Evolutionary conservation across 2,329 filamentous ascomycete genomes (phyloP).

Genomic region (Thermomyces lanuginosus): DNA sequence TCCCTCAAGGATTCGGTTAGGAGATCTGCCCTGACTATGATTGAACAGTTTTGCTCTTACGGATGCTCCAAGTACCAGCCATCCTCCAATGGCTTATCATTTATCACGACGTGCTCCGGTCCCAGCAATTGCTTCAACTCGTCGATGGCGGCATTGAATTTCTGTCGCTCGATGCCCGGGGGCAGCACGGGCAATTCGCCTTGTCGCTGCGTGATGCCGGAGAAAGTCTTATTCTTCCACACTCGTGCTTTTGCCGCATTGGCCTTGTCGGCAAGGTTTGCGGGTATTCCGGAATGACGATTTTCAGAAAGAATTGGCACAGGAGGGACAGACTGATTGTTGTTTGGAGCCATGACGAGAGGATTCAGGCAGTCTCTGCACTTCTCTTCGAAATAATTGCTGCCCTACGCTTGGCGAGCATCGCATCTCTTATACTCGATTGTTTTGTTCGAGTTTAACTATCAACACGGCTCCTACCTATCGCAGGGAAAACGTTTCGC

Average conservation of each 20-base stretch:
- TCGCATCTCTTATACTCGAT: too few species aligned
- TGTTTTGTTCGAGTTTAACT: too few species aligned
- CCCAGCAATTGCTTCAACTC: conserved; percentile 8
- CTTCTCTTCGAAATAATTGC: too few species aligned
- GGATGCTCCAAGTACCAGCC: conserved; percentile 23
- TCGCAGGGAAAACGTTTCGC: too few species aligned
- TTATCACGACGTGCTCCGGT: conserved; percentile 9
- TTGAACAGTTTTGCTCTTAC: conserved; percentile 9
- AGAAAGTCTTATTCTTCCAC: conserved; percentile 9
- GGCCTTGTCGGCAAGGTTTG: conserved; percentile 8
- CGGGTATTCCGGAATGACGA: conserved; percentile 3
- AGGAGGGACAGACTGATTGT: too few species aligned
- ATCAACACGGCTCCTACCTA: too few species aligned
- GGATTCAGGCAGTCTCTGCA: too few species aligned
- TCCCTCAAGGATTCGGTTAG: too few species aligned
- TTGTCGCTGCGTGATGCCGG: conserved; percentile 2
- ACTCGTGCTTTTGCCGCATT: conserved; percentile 8
- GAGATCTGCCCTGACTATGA: background rate
- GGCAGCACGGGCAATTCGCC: conserved; percentile 8
- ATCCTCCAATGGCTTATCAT: conserved; percentile 13
- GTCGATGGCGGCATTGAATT: conserved; percentile 9
- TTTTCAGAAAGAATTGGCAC: conserved; percentile 2
- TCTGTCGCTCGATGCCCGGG: conserved; percentile 7
- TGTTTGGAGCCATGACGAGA: background rate
- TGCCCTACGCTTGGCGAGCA: too few species aligned